These are phyloP conservation scores for Anisodus tanguticus DNA, from an alignment of 257 asterid species.

Conservation along the genomic window DNA sequence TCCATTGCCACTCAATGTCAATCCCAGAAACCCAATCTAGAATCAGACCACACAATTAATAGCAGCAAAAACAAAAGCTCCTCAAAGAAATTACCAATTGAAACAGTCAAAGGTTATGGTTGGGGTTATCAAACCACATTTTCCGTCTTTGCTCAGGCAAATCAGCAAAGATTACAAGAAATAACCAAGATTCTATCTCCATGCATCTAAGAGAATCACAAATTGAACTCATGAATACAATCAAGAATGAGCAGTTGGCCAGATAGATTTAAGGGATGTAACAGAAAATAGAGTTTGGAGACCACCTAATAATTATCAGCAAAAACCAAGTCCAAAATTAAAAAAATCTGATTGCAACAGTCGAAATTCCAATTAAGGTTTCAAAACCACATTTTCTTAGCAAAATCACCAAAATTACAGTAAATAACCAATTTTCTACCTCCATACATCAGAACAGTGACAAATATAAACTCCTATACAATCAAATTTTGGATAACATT, in stretches of 20 bases:
- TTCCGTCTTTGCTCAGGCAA: background rate
- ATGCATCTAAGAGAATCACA: background rate
- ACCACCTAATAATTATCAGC: conserved; percentile 21
- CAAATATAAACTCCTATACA: background rate
- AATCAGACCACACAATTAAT: conserved; percentile 10
- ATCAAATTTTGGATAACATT: background rate
- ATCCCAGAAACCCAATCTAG: background rate
- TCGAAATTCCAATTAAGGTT: conserved; percentile 8
- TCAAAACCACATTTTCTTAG: conserved; percentile 2
- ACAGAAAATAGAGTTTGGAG: background rate
- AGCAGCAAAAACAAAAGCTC: background rate
- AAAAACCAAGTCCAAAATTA: background rate
- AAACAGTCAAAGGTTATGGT: background rate
- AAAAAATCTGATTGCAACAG: background rate
- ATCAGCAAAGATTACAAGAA: background rate
- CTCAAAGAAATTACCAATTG: conserved; percentile 2
- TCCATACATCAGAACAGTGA: background rate
- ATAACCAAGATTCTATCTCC: background rate
- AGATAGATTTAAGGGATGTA: background rate
- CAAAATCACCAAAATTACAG: background rate
- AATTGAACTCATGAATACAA: background rate
- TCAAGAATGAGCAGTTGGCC: background rate
- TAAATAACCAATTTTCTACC: background rate
- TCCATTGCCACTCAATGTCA: conserved; percentile 56
- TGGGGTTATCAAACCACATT: conserved; percentile 21